Evolutionary conservation across 306 rosid species (phyloP).

Genomic region (Acacia crassicarpa): DNA sequence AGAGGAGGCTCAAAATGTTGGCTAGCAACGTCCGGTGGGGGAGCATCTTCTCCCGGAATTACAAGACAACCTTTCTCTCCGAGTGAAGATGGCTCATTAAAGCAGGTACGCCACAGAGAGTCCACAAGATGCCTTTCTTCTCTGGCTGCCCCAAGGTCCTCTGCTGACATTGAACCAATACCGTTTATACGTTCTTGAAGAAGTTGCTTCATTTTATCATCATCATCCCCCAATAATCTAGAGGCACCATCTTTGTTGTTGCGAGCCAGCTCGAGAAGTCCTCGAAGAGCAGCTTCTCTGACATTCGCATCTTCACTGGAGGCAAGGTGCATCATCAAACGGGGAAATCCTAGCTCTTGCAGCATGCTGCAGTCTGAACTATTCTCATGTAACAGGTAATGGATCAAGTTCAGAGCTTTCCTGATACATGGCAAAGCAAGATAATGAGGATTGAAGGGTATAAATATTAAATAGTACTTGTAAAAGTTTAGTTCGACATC

Average conservation of each 20-base stretch:
- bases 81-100: slow-evolving; percentile 64
- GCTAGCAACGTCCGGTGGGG: slow-evolving; percentile 83
- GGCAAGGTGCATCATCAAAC: slow-evolving; percentile 70
- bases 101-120: slow-evolving; percentile 73
- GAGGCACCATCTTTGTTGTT: slow-evolving; percentile 32
- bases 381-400: slow-evolving; percentile 69
- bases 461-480: neutral
- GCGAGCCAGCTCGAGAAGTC: slow-evolving; percentile 65
- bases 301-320: slow-evolving; percentile 72
- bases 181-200: slow-evolving; percentile 70
- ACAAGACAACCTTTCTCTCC: slow-evolving; percentile 77
- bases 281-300: slow-evolving; percentile 82
- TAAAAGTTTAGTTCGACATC: neutral
- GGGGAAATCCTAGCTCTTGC: slow-evolving; percentile 73
- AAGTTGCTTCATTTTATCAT: slow-evolving; percentile 67
- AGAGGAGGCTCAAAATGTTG: slow-evolving; percentile 77
- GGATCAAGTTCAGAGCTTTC: slow-evolving; percentile 91
- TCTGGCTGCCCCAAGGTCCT: slow-evolving; percentile 73
- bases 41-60: slow-evolving; percentile 79
- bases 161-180: slow-evolving; percentile 66
- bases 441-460: neutral
- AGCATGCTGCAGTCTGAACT: slow-evolving; percentile 62
- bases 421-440: slow-evolving; percentile 40
- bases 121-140: slow-evolving; percentile 90
- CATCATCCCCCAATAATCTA: slow-evolving; percentile 37